A percentile compares a stretch with the other conserved stretches of the same genome.
These are phyloP conservation scores for Petunia secreta DNA, from an alignment of 257 asterid species.

Conservation along the genomic window DNA sequence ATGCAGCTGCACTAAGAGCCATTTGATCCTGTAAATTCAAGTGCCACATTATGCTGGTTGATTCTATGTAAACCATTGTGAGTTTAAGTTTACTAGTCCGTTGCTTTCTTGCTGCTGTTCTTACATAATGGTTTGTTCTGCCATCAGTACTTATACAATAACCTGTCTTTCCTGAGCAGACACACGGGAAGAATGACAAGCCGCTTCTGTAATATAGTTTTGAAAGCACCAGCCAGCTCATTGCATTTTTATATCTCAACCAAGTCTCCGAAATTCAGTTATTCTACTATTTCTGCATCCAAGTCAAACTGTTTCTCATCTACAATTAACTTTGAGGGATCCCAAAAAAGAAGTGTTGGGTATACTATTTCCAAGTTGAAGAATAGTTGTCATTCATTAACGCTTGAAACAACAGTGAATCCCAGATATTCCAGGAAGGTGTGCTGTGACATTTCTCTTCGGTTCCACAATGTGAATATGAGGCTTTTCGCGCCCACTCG, in stretches of 20 bases:
- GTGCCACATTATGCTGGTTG: neutral
- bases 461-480: slow-evolving; percentile 44
- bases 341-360: slow-evolving; percentile 36
- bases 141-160: slow-evolving; percentile 49
- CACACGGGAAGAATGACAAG: slow-evolving; percentile 43
- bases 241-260: slow-evolving; percentile 38
- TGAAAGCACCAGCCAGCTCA: slow-evolving; percentile 41
- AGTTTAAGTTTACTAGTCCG: too few relatives aligned
- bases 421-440: slow-evolving; percentile 37
- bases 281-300: slow-evolving; percentile 30
- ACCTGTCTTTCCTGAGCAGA: slow-evolving; percentile 43
- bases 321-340: slow-evolving; percentile 43
- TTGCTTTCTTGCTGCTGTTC: slow-evolving; percentile 22
- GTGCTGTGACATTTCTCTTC: slow-evolving; percentile 40
- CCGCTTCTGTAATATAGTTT: slow-evolving; percentile 44
- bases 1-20: slow-evolving; percentile 21
- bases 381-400: slow-evolving; percentile 41
- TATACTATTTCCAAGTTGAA: slow-evolving; percentile 36
- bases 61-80: neutral
- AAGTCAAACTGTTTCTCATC: slow-evolving; percentile 38
- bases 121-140: slow-evolving; percentile 48
- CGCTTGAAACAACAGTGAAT: slow-evolving; percentile 44
- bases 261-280: slow-evolving; percentile 38
- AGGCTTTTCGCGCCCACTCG: slow-evolving; percentile 51
- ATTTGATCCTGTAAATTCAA: neutral